Base-by-base conservation (phyloP, 805 yeast species). In the Metschnikowia santaceciliae region DNA sequence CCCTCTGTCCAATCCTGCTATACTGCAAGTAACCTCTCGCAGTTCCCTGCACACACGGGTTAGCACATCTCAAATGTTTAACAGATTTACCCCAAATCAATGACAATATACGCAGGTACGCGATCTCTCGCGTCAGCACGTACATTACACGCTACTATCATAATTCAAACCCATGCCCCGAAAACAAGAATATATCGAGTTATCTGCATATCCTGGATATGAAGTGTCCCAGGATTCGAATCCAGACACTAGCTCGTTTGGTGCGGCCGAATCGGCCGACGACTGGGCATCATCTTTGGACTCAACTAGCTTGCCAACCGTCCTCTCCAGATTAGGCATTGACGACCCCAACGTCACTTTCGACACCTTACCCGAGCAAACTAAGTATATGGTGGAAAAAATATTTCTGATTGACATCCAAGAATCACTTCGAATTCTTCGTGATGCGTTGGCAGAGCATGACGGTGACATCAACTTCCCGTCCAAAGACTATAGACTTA, bases 401-500 rank as follows among this genome's bases (percentile, higher is more conserved):
- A 64, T 70, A 32, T 67, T 63, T 42, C 44, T 46, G 8, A 32
- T 68, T 20, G 33, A 55, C 3, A 47, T 61, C 6, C 56, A 52
- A 3, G 62, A 61, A 2, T 70, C 77, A 1, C 54, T 71, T 3
- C 54, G 55, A 4, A 67, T 73, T 6, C 60, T 74, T 4, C 58
- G 76, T 40, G 67, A 65, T 10, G 65, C 72, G 2, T 60, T 74
- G 34, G 63, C 50, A 2, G 67, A 64, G 2, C 72, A 68, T 47
- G 49, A 55, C 0, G 66, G 56, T 13, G 77, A 73, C 51, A 65
- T 66, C 34, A 73, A 72, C 51, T 62, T 69, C 50, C 70, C 71
- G 3, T 44, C 61, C 3, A 55, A 53, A 6, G 75, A 65, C 38
- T 62, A 56, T 45, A 66, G 59, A 2, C 61, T 66, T 20, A 58